These are phyloP conservation scores for Cucurbita ficifolia DNA, from an alignment of 306 rosid species.

Conservation along the genomic window DNA sequence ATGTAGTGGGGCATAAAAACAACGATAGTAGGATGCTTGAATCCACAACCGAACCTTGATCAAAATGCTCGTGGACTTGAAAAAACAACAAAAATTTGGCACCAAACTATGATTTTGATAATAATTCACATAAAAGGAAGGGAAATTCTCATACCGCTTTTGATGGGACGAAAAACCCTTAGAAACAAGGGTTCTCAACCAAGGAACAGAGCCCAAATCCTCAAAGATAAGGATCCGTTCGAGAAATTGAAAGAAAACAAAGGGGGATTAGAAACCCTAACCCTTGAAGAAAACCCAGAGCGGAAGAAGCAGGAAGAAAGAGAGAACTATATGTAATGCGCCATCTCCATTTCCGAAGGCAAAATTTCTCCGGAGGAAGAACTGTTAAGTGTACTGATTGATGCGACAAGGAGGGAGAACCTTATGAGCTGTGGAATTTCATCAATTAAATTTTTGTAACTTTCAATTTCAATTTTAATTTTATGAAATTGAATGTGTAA, in stretches of 20 bases:
- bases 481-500: no score
- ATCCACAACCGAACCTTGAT: neutral
- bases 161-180: conserved; percentile 1
- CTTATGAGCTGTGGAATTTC: no score
- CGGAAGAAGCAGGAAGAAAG: neutral
- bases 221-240: neutral
- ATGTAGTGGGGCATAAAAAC: neutral
- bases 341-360: neutral
- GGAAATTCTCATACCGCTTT: neutral
- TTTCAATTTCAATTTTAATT: no score
- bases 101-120: neutral
- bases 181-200: neutral
- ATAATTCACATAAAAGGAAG: neutral
- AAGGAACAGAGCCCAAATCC: neutral
- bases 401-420: neutral
- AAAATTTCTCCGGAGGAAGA: neutral
- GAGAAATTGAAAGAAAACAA: neutral
- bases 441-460: no score
- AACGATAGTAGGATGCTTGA: neutral
- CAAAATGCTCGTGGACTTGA: neutral
- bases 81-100: neutral
- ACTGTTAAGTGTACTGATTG: neutral
- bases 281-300: neutral
- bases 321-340: neutral
- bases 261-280: neutral